A percentile compares a stretch with the other conserved stretches of the same genome.
These are phyloP conservation scores for Polyrhizophydium stewartii DNA, from an alignment of 371 early-diverging fungal genomes.

Conservation along the genomic window DNA sequence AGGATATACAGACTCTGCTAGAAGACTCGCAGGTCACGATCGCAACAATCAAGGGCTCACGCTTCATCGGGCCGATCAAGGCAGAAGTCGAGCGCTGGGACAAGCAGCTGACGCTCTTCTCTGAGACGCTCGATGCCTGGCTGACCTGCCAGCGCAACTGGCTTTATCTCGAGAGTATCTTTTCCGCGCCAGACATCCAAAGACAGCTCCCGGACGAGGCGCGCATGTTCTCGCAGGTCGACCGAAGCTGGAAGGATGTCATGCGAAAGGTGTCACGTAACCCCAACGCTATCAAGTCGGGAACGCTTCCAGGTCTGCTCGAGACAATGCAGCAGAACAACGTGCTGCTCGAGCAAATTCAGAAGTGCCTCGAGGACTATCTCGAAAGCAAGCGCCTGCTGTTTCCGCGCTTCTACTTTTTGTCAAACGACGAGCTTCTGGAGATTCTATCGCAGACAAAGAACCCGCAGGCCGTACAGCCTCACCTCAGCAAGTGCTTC, in stretches of 20 bases:
- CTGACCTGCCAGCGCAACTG: constrained; percentile 51
- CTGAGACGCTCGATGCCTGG: constrained; percentile 55
- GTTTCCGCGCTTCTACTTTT: constrained; percentile 56
- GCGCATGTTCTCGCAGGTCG: constrained; percentile 53
- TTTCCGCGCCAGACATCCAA: constrained; percentile 56
- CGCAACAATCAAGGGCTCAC: constrained; percentile 48
- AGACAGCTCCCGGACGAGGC: constrained; percentile 57
- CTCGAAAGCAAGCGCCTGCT: constrained; percentile 51
- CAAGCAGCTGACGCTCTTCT: constrained; percentile 42
- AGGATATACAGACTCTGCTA: constrained; percentile 50
- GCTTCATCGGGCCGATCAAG: constrained; percentile 54
- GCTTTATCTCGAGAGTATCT: constrained; percentile 53
- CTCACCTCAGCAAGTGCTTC: constrained; percentile 54
- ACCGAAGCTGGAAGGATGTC: constrained; percentile 50
- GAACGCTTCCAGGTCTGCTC: constrained; percentile 48
- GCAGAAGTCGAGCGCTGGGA: constrained; percentile 52
- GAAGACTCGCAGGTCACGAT: constrained; percentile 54
- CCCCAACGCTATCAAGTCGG: constrained; percentile 53
- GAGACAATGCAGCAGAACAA: constrained; percentile 55
- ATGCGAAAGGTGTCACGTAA: constrained; percentile 49
- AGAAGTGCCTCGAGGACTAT: constrained; percentile 56
- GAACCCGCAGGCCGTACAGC: constrained; percentile 56
- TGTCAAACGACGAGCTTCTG: constrained; percentile 57
- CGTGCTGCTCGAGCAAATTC: constrained; percentile 49
- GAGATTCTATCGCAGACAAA: constrained; percentile 53